phyloP scores from a whole-genome alignment of 148 eudicot genomes.

The Heliamphora exappendiculata region DNA sequence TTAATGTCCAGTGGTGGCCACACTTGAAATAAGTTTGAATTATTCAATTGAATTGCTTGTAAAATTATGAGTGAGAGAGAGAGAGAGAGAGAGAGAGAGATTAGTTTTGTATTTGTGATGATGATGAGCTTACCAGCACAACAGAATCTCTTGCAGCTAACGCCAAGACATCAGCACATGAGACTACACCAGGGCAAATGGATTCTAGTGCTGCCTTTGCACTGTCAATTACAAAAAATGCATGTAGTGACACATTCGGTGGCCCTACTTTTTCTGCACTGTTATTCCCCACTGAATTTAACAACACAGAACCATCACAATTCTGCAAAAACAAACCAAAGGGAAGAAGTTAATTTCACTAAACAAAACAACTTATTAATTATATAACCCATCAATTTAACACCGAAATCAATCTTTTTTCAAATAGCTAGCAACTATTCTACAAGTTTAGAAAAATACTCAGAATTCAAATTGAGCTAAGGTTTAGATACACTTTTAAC shows the following conservation, averaged over 20 bases:
- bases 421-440: no score
- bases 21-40: no score
- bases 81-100: no score
- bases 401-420: not conserved
- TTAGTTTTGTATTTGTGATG: not conserved
- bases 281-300: slow-evolving; percentile 47
- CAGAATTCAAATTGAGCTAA: no score
- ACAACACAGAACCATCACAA: slow-evolving; percentile 83
- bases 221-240: slow-evolving; percentile 60
- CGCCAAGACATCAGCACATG: slow-evolving; percentile 87
- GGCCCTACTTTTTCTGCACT: slow-evolving; percentile 66
- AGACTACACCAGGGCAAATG: slow-evolving; percentile 72
- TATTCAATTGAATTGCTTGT: no score
- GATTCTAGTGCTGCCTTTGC: slow-evolving; percentile 71
- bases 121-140: slow-evolving; percentile 40
- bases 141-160: slow-evolving; percentile 85
- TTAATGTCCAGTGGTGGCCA: no score
- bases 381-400: not conserved
- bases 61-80: not conserved
- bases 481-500: no score
- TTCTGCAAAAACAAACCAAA: slow-evolving; percentile 38
- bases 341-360: not conserved
- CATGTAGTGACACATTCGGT: slow-evolving; percentile 70
- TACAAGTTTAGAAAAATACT: no score
- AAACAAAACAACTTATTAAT: not conserved